These are phyloP conservation scores for Fraxinus dipetala DNA, from an alignment of 305 asterid genomes.

Conservation along the genomic window DNA sequence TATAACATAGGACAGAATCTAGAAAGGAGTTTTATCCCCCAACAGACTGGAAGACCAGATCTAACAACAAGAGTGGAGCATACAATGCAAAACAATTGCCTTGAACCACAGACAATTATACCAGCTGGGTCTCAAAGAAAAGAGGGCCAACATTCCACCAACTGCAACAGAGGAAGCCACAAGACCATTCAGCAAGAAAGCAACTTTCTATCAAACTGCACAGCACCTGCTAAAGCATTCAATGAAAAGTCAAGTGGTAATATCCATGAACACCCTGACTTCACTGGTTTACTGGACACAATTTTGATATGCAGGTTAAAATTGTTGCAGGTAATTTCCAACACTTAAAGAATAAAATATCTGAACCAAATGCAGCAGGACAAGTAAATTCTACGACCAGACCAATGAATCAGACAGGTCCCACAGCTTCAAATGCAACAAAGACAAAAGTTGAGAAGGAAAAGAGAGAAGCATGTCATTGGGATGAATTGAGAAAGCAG, in stretches of 20 bases:
- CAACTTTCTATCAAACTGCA: slow-evolving; percentile 25
- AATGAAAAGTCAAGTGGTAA: slow-evolving; percentile 46
- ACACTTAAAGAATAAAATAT: slow-evolving; percentile 18
- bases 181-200: slow-evolving; percentile 36
- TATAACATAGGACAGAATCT: slow-evolving; percentile 30
- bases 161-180: slow-evolving; percentile 27
- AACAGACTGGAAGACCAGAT: slow-evolving; percentile 29
- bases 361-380: slow-evolving; percentile 35
- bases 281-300: background rate
- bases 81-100: slow-evolving; percentile 23
- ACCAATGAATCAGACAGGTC: slow-evolving; percentile 22
- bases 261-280: slow-evolving; percentile 6
- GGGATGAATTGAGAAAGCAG: background rate
- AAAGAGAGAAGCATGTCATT: background rate
- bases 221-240: slow-evolving; percentile 36
- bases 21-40: slow-evolving; percentile 32
- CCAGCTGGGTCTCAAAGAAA: slow-evolving; percentile 26
- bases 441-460: background rate
- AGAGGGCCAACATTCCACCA: slow-evolving; percentile 32
- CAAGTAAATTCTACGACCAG: slow-evolving; percentile 28
- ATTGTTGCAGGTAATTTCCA: slow-evolving; percentile 28
- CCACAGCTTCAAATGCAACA: background rate
- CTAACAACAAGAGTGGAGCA: slow-evolving; percentile 33
- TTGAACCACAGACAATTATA: slow-evolving; percentile 26
- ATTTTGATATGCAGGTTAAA: slow-evolving; percentile 8